These are phyloP conservation scores for Fusarium proliferatum DNA, from an alignment of 2,329 filamentous ascomycete species.

Conservation along the genomic window DNA sequence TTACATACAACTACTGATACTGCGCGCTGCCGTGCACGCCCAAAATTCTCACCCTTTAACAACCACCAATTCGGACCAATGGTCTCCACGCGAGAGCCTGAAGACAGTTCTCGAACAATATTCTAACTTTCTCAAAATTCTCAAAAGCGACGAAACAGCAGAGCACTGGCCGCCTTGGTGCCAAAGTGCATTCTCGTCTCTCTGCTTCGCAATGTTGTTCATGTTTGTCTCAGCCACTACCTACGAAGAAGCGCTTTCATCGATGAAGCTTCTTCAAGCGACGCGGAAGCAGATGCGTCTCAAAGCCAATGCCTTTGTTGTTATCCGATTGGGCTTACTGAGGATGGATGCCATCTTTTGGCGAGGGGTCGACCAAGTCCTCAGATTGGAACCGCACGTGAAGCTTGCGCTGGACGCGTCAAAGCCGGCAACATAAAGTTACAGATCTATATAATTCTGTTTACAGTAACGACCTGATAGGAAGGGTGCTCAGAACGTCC, in stretches of 20 bases:
- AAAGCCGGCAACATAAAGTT: not conserved
- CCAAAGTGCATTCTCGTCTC: not conserved
- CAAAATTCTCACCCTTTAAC: not conserved
- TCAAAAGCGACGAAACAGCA: not conserved
- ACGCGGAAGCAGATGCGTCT: conserved; percentile 1
- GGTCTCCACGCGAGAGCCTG: not conserved
- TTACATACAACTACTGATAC: not conserved
- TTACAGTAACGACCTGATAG: not conserved
- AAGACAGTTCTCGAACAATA: not conserved
- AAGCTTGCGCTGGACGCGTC: not conserved
- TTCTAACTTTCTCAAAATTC: not conserved
- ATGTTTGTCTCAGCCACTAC: not conserved
- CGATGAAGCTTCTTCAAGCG: not conserved
- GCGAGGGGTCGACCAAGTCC: not conserved
- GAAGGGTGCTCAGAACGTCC: not conserved
- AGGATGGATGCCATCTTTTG: conserved; percentile 1
- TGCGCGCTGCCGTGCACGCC: not conserved
- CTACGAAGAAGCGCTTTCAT: not conserved
- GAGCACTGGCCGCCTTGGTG: not conserved
- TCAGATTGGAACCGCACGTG: not conserved
- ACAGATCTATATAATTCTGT: rapidly evolving
- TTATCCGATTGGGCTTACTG: not conserved
- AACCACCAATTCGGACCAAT: not conserved
- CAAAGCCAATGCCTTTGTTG: not conserved
- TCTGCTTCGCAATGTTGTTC: not conserved